These are phyloP conservation scores for Diddensiella santjacobensis DNA, from an alignment of 805 yeast species.

Conservation along the genomic window DNA sequence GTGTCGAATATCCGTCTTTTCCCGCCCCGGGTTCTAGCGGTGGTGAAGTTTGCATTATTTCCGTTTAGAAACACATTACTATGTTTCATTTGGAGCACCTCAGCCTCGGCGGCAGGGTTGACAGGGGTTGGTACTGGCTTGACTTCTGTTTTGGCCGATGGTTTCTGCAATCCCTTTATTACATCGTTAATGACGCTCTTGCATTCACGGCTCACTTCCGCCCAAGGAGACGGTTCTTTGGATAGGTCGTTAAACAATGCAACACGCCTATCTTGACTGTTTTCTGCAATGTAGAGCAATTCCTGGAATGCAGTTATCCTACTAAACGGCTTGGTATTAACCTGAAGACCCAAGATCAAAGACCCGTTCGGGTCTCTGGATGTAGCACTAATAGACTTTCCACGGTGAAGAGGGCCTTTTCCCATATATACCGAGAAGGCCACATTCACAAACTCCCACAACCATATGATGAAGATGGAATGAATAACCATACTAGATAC, in stretches of 20 bases:
- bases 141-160: neutral
- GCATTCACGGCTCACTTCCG: slow-evolving; percentile 27
- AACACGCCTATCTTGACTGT: slow-evolving; percentile 31
- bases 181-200: slow-evolving; percentile 19
- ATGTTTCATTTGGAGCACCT: slow-evolving; percentile 3
- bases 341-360: slow-evolving; percentile 35
- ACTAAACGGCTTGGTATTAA: slow-evolving; percentile 26
- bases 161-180: slow-evolving; percentile 1
- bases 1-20: slow-evolving; percentile 20
- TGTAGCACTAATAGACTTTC: slow-evolving; percentile 26
- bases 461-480: slow-evolving; percentile 20
- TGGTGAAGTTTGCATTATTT: neutral
- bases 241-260: slow-evolving; percentile 36
- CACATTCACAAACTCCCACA: slow-evolving; percentile 30
- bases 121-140: neutral
- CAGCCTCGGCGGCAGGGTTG: slow-evolving; percentile 1
- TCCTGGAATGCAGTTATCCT: slow-evolving; percentile 38
- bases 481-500: slow-evolving; percentile 12
- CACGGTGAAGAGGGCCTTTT: slow-evolving; percentile 35
- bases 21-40: neutral
- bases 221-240: slow-evolving; percentile 33
- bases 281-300: slow-evolving; percentile 26
- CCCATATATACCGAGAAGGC: slow-evolving; percentile 33
- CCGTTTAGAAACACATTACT: slow-evolving; percentile 8
- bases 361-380: slow-evolving; percentile 37